Evolutionary conservation across 1,284 basidiomycete genomes (phyloP).

Genomic region (Ustilago trichophora): DNA sequence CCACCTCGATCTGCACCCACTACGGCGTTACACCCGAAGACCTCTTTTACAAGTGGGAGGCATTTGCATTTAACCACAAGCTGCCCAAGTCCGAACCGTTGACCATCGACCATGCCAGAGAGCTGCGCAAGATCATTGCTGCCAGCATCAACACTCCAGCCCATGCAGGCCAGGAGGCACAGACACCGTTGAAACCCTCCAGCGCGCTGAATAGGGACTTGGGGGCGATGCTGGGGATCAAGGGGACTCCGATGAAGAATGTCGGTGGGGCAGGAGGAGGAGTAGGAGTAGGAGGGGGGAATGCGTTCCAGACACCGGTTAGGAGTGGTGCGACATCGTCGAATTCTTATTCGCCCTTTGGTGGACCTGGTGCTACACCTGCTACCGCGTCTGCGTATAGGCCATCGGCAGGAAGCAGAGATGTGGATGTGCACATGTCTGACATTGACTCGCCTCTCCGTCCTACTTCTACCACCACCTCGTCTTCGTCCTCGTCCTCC

Average conservation of each 20-base stretch:
- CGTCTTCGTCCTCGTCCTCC: not conserved
- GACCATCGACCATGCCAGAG: conserved; percentile 39
- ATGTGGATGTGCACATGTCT: conserved; percentile 23
- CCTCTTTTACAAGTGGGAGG: conserved; percentile 59
- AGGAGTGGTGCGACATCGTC: conserved; percentile 1
- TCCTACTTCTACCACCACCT: not conserved
- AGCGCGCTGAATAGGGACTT: too few relatives aligned
- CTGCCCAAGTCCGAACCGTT: conserved; percentile 32
- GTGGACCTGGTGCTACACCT: conserved; percentile 19
- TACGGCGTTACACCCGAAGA: conserved; percentile 47
- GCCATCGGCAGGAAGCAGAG: not conserved
- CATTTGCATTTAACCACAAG: conserved; percentile 46
- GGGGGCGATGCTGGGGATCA: conserved; percentile 26
- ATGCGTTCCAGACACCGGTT: conserved; percentile 28
- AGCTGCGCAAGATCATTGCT: conserved; percentile 45
- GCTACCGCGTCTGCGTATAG: conserved; percentile 38
- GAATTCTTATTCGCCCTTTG: too few relatives aligned
- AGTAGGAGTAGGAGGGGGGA: too few relatives aligned
- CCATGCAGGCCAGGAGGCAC: conserved; percentile 34
- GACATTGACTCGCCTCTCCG: conserved; percentile 38
- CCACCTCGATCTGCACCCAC: conserved; percentile 43
- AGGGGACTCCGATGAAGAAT: conserved; percentile 25
- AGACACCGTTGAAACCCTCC: too few relatives aligned
- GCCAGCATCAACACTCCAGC: conserved; percentile 33
- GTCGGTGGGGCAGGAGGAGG: too few relatives aligned